Evolutionary conservation across 1,284 basidiomycete genomes (phyloP), one percentile per base, ranked within the genome.

Genomic region (Cystobasidium sp.): DNA sequence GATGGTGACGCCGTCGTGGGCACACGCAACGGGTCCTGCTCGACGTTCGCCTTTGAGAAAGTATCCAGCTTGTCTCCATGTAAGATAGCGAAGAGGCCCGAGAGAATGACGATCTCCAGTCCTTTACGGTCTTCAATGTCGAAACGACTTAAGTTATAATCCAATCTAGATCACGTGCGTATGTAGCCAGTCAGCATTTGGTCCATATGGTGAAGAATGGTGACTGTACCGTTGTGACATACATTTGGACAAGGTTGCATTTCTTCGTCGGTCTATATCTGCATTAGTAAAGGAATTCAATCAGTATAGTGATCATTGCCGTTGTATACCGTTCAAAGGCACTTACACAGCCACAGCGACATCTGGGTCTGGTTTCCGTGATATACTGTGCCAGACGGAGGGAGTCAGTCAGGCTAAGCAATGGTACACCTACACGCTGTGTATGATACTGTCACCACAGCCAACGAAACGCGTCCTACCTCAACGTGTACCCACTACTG

Each of bases 111-210:
- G 39, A 46, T 46, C 39, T 73, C 70, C 9, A 73, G 41, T 43
- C 70, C 70, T 49, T 66, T 65, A n/a, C 70, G 47, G 41, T 73
- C 70, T 3, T 73, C 63, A 20, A 65, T 55, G 5, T 47, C 63
- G 62, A 73, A 73, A 39, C 70, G 62, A 49, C 47, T 66, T 18
- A 73, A 44, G 46, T 73, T 73, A 31, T 73, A 73, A 37, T 73
- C 70, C 20, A 73, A 52, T 16, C 70, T 73, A 20, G 53, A 18
- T 51, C 46, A 67, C 39, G 47, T 52, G 64, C 20, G 51, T n/a
- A 39, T 31, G 5, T 31, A n/a, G 18, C 31, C 18, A n/a, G 56
- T 59, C 39, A 59, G 56, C 16, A 10, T 6, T 12, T 22, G 20
- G 37, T 41, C 14, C 46, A 59, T 59, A 14, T 22, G 16, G 56